These are phyloP conservation scores for Melaleuca quinquenervia DNA, from an alignment of 345 rosid species.

Conservation along the genomic window DNA sequence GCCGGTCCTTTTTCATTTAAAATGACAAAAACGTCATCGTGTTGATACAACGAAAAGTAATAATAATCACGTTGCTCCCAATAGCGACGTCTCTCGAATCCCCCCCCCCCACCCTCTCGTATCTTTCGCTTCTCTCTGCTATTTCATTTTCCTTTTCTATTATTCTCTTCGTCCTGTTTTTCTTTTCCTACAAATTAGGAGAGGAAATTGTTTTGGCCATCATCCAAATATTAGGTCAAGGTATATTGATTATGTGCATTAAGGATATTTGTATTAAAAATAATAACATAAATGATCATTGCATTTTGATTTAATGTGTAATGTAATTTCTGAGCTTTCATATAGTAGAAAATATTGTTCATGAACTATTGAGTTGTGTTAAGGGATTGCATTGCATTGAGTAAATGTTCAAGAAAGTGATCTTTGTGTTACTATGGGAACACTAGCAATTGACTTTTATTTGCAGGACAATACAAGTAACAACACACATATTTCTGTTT, in stretches of 20 bases:
- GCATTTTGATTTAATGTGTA: too few relatives aligned
- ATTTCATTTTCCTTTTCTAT: neutral
- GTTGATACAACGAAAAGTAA: neutral
- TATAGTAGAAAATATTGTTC: too few relatives aligned
- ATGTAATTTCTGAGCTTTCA: too few relatives aligned
- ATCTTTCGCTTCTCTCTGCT: too few relatives aligned
- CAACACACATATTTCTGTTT: neutral
- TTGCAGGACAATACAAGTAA: neutral
- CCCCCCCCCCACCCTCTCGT: too few relatives aligned
- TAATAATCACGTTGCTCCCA: too few relatives aligned
- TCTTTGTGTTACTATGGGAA: neutral
- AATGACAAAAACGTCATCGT: neutral
- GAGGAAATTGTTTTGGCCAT: neutral
- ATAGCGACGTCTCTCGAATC: too few relatives aligned
- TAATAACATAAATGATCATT: too few relatives aligned
- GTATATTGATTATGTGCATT: neutral
- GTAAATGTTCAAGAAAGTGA: too few relatives aligned
- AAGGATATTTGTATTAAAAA: too few relatives aligned
- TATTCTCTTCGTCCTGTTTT: neutral
- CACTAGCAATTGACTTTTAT: neutral
- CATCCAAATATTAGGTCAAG: neutral
- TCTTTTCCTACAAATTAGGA: neutral
- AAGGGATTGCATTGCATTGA: too few relatives aligned
- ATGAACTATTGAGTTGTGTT: too few relatives aligned
- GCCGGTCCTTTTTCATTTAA: neutral